phyloP scores from a whole-genome alignment of 2,329 filamentous ascomycete species.

The Aspergillus neoniger region DNA sequence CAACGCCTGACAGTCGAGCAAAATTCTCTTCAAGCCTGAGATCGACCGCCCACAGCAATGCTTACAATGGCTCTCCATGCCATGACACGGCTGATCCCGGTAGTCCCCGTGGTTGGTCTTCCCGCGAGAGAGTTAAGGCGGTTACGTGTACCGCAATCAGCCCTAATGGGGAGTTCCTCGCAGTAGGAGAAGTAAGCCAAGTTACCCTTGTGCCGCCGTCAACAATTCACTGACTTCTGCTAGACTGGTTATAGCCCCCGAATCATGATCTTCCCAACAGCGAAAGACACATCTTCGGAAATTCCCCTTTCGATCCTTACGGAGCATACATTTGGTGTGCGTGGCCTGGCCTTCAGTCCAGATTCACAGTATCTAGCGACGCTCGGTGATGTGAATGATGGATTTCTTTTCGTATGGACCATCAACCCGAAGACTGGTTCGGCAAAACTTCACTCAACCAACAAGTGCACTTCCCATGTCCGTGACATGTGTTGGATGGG shows the following conservation, averaged over 20 bases:
- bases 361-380: slow-evolving; percentile 87
- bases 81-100: slow-evolving; percentile 60
- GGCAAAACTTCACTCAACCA: slow-evolving; percentile 78
- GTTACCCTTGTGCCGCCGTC: neutral
- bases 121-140: slow-evolving; percentile 89
- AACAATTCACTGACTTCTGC: slow-evolving; percentile 29
- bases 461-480: slow-evolving; percentile 87
- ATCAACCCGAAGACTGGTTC: slow-evolving; percentile 80
- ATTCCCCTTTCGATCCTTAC: slow-evolving; percentile 79
- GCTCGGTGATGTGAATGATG: slow-evolving; percentile 85
- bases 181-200: slow-evolving; percentile 74
- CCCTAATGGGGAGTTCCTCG: slow-evolving; percentile 80
- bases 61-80: slow-evolving; percentile 49
- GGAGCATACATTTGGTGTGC: slow-evolving; percentile 89
- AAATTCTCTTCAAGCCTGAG: slow-evolving; percentile 59
- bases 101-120: slow-evolving; percentile 75
- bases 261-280: slow-evolving; percentile 84
- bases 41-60: slow-evolving; percentile 48
- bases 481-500: slow-evolving; percentile 91
- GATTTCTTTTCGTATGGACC: slow-evolving; percentile 88
- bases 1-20: slow-evolving; percentile 58
- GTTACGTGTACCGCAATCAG: slow-evolving; percentile 89
- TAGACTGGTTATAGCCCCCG: slow-evolving; percentile 87
- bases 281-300: slow-evolving; percentile 74
- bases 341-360: slow-evolving; percentile 82